Evolutionary conservation across 495 filamentous ascomycete genomes (phyloP).

Genomic region (Cudoniella acicularis): DNA sequence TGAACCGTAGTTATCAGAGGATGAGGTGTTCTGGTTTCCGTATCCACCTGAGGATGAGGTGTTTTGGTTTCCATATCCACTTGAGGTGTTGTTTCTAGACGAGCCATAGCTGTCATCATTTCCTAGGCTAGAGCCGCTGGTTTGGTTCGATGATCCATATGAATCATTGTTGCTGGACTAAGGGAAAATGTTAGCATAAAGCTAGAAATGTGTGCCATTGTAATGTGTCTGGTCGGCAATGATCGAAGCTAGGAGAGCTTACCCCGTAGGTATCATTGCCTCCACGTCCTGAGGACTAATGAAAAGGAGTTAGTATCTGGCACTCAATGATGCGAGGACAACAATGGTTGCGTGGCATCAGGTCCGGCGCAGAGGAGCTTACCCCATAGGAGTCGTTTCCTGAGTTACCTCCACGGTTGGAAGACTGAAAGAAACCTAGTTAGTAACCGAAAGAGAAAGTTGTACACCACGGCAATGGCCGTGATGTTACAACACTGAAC

Average conservation of each 20-base stretch:
- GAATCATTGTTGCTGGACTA: not conserved
- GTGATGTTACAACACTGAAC: conserved; percentile 1
- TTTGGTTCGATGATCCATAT: not conserved
- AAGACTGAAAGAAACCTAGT: conserved; percentile 9
- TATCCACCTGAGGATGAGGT: not conserved
- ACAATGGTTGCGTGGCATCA: not conserved
- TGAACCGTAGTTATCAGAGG: conserved; percentile 1
- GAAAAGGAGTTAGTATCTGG: conserved; percentile 1
- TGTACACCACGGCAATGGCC: conserved; percentile 10
- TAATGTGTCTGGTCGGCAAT: not conserved
- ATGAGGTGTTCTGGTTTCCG: not conserved
- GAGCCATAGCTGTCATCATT: not conserved
- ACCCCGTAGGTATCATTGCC: conserved; percentile 12
- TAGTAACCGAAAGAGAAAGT: conserved; percentile 3
- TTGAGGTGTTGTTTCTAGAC: not conserved
- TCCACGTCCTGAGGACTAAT: conserved; percentile 8
- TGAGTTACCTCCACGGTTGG: not conserved
- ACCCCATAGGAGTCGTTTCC: not conserved
- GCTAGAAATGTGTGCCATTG: not conserved
- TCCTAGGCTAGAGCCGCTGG: not conserved
- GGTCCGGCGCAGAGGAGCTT: not conserved
- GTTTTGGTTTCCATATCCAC: not conserved
- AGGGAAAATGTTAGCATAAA: not conserved
- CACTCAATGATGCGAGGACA: too few species aligned
- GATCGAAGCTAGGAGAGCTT: not conserved